phyloP scores from a whole-genome alignment of 441 rosid species.

The Cnidoscolus chayamansa region DNA sequence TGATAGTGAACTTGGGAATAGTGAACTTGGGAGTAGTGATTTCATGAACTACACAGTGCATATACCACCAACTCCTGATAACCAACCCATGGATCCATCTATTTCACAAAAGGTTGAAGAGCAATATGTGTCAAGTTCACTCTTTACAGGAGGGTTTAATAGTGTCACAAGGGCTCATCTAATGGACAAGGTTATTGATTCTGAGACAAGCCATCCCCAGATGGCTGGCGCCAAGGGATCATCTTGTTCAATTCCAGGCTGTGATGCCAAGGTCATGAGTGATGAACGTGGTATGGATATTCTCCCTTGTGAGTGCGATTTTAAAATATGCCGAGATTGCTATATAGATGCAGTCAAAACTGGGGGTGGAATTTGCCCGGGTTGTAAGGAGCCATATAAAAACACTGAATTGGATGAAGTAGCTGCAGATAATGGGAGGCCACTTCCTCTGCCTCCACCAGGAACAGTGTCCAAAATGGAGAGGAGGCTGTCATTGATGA shows the following conservation, averaged over 20 bases:
- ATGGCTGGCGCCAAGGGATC: conserved; percentile 97
- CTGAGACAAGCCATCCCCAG: conserved; percentile 81
- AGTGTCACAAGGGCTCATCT: conserved; percentile 76
- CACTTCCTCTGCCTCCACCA: conserved; percentile 59
- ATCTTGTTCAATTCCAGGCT: conserved; percentile 77
- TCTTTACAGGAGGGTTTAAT: conserved; percentile 86
- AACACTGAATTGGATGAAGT: conserved; percentile 64
- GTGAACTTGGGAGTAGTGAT: conserved; percentile 66
- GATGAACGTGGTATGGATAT: conserved; percentile 83
- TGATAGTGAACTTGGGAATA: conserved; percentile 78
- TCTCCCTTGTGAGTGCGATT: conserved; percentile 94
- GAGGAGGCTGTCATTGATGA: conserved; percentile 85
- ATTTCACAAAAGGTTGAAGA: conserved; percentile 83
- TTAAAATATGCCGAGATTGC: conserved; percentile 86
- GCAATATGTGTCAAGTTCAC: conserved; percentile 77
- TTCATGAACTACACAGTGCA: conserved; percentile 75
- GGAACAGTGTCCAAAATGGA: conserved; percentile 69
- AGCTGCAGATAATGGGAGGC: conserved; percentile 48
- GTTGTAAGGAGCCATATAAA: conserved; percentile 81
- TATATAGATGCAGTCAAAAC: conserved; percentile 78
- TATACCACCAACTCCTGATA: conserved; percentile 88
- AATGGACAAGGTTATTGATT: conserved; percentile 87
- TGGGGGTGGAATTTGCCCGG: conserved; percentile 80
- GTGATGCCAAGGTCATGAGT: conserved; percentile 85
- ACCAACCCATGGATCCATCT: conserved; percentile 83